A percentile compares a stretch with the other conserved stretches of the same genome.
phyloP scores from a whole-genome alignment of 2,329 filamentous ascomycete species.

The Epichloe hybrida region DNA sequence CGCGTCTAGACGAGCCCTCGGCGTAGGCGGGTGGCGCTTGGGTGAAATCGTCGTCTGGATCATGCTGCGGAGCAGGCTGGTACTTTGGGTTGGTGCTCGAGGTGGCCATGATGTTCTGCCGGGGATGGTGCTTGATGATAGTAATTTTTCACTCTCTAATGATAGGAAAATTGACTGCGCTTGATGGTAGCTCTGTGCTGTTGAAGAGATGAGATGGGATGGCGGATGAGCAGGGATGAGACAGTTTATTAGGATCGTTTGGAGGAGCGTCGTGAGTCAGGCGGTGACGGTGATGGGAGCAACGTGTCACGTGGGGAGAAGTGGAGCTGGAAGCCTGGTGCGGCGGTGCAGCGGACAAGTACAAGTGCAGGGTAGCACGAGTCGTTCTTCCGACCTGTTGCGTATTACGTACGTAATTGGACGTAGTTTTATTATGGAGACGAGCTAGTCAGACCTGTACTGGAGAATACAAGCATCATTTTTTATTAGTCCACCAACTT shows the following conservation, averaged over 20 bases:
- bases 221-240: neutral
- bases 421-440: no score
- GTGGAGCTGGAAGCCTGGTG: neutral
- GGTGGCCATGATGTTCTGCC: slow-evolving; percentile 41
- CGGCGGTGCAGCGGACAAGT: neutral
- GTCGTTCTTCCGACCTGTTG: no score
- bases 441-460: no score
- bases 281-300: neutral
- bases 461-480: no score
- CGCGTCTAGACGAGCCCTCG: slow-evolving; percentile 39
- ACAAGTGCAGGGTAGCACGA: no score
- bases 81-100: slow-evolving; percentile 57
- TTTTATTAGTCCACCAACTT: no score
- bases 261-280: neutral
- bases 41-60: slow-evolving; percentile 63
- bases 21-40: slow-evolving; percentile 74
- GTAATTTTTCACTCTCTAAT: neutral
- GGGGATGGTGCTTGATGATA: neutral
- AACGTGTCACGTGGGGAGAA: neutral
- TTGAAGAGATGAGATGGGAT: neutral
- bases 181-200: neutral
- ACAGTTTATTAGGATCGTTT: neutral
- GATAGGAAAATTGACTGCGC: neutral
- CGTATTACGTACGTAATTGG: no score
- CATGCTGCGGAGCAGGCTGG: slow-evolving; percentile 67